Evolutionary conservation across 2,329 filamentous ascomycete species (phyloP).

Genomic region (Stachybotrys elegans): DNA sequence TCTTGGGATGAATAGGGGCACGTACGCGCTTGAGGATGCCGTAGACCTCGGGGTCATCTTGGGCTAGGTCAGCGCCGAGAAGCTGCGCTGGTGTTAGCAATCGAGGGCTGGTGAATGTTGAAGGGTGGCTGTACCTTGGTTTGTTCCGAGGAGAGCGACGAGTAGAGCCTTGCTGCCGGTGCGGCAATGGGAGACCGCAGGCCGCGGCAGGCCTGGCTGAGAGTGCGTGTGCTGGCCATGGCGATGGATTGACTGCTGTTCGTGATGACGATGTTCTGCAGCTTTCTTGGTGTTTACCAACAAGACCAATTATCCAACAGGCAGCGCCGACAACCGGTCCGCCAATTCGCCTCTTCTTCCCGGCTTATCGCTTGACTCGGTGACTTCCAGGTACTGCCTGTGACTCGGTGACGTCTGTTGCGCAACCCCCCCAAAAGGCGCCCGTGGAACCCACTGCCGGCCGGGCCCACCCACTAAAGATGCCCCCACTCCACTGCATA

Average conservation of each 20-base stretch:
- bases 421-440: no score
- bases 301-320: not conserved
- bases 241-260: not conserved
- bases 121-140: not conserved
- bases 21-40: constrained; percentile 80
- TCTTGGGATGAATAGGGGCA: no score
- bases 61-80: constrained; percentile 67
- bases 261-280: not conserved
- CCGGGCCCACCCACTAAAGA: not conserved
- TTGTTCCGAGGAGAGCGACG: not conserved
- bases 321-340: not conserved
- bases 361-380: not conserved
- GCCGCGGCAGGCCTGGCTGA: not conserved
- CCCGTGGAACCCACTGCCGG: no score
- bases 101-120: not conserved
- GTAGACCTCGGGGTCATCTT: constrained; percentile 78
- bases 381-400: not conserved
- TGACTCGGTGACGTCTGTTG: constrained; percentile 1
- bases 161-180: not conserved
- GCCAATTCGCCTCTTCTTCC: not conserved
- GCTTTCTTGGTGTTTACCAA: not conserved
- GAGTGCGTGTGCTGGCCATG: not conserved
- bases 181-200: not conserved
- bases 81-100: constrained; percentile 49
- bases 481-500: not conserved